phyloP scores from a whole-genome alignment of 2,329 filamentous ascomycete genomes.

The Cordyceps fumosorosea region DNA sequence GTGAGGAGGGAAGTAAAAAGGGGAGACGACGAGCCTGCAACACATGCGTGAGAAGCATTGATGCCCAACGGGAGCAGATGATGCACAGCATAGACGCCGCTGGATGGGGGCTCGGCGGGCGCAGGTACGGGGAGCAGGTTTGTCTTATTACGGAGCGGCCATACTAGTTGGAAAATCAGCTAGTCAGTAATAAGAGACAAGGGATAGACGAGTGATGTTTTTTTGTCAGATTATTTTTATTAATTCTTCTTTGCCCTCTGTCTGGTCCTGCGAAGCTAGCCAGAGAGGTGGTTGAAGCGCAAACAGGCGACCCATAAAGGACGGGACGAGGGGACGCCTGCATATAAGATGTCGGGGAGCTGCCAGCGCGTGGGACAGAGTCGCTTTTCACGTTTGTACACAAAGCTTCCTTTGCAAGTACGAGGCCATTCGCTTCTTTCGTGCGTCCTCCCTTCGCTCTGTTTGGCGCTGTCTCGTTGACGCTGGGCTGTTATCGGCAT shows the following conservation, averaged over 20 bases:
- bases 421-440: not conserved
- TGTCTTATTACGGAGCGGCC: not conserved
- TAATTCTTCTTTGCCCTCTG: not conserved
- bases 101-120: not conserved
- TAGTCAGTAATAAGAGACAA: not conserved
- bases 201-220: not conserved
- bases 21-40: constrained; percentile 3
- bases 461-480: not conserved
- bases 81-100: constrained; percentile 9
- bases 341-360: constrained; percentile 5
- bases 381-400: not conserved
- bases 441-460: not conserved
- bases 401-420: not conserved
- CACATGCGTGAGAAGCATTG: constrained; percentile 5
- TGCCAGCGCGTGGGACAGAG: not conserved
- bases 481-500: not conserved
- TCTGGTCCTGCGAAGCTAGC: not conserved
- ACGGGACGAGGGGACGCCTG: not conserved
- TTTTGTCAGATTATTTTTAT: not conserved
- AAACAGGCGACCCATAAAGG: not conserved
- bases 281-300: not conserved
- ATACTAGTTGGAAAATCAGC: not conserved
- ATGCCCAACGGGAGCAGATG: constrained; percentile 11
- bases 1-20: not conserved
- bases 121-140: constrained; percentile 5